phyloP scores from a whole-genome alignment of 129 eudicot genomes.

The Pulicaria dysenterica region DNA sequence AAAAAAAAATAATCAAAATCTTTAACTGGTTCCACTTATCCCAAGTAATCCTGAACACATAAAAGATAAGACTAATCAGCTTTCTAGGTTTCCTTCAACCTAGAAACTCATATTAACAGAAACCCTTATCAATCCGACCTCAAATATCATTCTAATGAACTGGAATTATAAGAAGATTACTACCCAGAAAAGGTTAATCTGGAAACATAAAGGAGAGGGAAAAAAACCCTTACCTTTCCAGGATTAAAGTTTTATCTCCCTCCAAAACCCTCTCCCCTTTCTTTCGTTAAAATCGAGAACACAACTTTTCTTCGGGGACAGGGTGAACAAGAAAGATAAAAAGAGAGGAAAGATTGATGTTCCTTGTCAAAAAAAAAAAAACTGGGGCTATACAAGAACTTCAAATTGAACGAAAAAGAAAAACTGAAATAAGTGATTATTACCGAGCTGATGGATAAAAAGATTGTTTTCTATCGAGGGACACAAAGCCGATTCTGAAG shows the following conservation, averaged over 20 bases:
- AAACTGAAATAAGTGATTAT: background rate
- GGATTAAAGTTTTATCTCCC: too few species aligned
- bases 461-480: background rate
- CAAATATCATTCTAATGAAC: conserved; percentile 8
- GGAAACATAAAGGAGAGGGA: too few species aligned
- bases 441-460: conserved; percentile 6
- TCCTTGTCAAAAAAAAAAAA: background rate
- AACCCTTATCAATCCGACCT: background rate
- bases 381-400: background rate
- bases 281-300: too few species aligned
- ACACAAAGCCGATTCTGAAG: background rate
- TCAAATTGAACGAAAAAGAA: conserved; percentile 1
- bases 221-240: too few species aligned
- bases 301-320: too few species aligned
- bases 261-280: too few species aligned
- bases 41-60: conserved; percentile 31
- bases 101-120: conserved; percentile 10
- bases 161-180: too few species aligned
- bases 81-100: background rate
- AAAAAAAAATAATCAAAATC: background rate
- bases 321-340: too few species aligned
- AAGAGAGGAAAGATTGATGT: too few species aligned
- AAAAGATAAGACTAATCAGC: conserved; percentile 1
- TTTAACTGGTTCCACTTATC: background rate
- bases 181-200: background rate